These are phyloP conservation scores for Pouteria glomerata DNA, from an alignment of 148 eudicot genomes.

Conservation along the genomic window DNA sequence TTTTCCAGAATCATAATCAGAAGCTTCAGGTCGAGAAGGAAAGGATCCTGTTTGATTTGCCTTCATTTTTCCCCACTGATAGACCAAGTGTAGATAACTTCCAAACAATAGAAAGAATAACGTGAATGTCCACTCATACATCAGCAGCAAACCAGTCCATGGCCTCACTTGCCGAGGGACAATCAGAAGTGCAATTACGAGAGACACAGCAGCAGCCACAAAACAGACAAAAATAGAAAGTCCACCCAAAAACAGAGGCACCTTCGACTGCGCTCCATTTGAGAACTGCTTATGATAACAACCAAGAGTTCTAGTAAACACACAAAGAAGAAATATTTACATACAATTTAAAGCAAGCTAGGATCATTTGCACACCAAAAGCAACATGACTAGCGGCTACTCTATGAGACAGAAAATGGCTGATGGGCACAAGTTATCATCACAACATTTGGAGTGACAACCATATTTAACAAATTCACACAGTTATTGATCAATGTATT, in stretches of 20 bases:
- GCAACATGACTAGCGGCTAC: background rate
- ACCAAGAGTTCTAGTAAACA: constrained; percentile 2
- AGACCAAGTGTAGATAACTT: constrained; percentile 56
- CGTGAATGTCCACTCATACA: constrained; percentile 90
- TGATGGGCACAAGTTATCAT: background rate
- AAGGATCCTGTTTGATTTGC: constrained; percentile 40
- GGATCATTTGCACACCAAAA: background rate
- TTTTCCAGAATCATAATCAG: constrained; percentile 66
- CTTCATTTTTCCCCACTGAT: constrained; percentile 69
- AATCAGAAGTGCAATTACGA: constrained; percentile 53
- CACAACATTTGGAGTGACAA: constrained; percentile 5
- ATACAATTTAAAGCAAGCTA: background rate
- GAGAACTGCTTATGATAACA: constrained; percentile 35
- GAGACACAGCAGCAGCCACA: constrained; percentile 56
- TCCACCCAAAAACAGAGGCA: constrained; percentile 78
- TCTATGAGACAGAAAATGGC: background rate
- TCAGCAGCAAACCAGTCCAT: constrained; percentile 88
- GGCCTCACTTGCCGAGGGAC: constrained; percentile 94
- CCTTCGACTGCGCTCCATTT: constrained; percentile 52
- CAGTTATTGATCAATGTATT: too few species aligned
- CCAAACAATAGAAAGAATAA: constrained; percentile 73
- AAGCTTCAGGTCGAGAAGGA: constrained; percentile 49
- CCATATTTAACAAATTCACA: too few species aligned
- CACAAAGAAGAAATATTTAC: background rate
- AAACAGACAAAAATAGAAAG: constrained; percentile 64